Base-by-base conservation (phyloP, 2,329 filamentous ascomycete genomes). In the Westerdykella sp. region DNA sequence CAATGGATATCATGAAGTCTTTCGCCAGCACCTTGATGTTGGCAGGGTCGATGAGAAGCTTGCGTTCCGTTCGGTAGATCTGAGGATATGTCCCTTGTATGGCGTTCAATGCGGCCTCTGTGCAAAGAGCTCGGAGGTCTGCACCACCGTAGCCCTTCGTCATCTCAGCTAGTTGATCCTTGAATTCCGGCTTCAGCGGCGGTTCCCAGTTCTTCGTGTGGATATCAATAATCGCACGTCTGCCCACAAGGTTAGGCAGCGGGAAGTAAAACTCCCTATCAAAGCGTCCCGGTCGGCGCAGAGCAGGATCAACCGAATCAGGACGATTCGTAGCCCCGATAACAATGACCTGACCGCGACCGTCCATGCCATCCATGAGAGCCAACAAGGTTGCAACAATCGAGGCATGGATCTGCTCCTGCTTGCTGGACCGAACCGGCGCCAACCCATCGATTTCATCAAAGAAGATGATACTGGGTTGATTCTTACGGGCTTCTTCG, bases 381-480 rank as follows among this genome's bases (percentile, higher is more conserved):
- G 69, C 66, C 41, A 76, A 66, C 38, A 78, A 73, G 0, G 73
- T 74, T 3, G 75, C 70, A 14, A 75, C 74, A 42, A 98, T 98
- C 2, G 91, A 97, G 5, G 93, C 89, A 68, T 98, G 93, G 46
- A 97, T 97, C 69, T 98, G 93, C 64, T 98, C 93, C 69, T 97
- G 91, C 67, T 97, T 97, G 69, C 91, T 96, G 11, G 93, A 97
- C 56, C 93, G 80, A 28, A 97, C 93, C 40, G 93, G 94, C 2
- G 93, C 93, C 51, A 98, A 76, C 43, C 93, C 93, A 69, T 98
- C 93, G 54, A 98, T 98, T 67, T 98, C 93, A 65, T 98, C 93
- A 56, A 98, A 97, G 73, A 98, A 98, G 66, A 98, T 98, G 68
- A 98, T 98, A 66, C 91, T 97, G 0, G 93, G 93, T 60, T 98